A percentile compares a stretch with the other conserved stretches of the same genome.
Evolutionary conservation across 495 filamentous ascomycete species (phyloP).

Genomic region (Neurospora sp.): DNA sequence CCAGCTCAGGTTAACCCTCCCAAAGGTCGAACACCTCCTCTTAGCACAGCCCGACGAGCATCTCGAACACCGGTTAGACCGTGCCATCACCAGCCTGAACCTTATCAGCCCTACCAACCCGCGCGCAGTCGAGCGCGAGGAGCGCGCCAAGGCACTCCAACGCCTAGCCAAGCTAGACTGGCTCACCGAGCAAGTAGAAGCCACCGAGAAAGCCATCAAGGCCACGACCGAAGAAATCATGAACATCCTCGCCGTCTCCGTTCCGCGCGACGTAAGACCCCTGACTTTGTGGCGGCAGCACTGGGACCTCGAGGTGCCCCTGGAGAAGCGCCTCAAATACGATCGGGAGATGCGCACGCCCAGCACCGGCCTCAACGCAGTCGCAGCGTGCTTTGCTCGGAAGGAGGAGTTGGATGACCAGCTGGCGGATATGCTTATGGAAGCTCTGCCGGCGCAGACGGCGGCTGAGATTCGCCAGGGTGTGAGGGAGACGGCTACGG

Average conservation of each 20-base stretch:
- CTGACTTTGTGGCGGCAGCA: not conserved
- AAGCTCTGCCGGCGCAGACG: conserved; percentile 1
- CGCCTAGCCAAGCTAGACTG: conserved; percentile 2
- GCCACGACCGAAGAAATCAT: not conserved
- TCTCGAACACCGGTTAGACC: not conserved
- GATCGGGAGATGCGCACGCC: not conserved
- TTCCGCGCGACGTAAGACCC: not conserved
- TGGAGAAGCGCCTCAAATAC: not conserved
- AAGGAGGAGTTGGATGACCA: conserved; percentile 1
- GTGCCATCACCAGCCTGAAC: not conserved
- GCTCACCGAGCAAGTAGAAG: not conserved
- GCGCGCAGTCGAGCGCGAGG: not conserved
- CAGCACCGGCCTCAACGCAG: not conserved
- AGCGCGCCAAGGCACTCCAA: not conserved
- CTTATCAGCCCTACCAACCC: not conserved
- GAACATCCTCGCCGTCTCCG: not conserved
- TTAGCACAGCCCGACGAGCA: not conserved
- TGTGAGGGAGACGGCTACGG: not conserved
- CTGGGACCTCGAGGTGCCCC: not conserved
- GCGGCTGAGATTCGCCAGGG: not conserved
- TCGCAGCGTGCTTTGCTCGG: not conserved
- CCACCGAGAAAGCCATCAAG: not conserved
- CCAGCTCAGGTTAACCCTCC: not conserved
- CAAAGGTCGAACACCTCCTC: not conserved
- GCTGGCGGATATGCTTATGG: not conserved